Evolutionary conservation across 441 rosid genomes (phyloP), one percentile per base, ranked within the genome.

Genomic region (Kokia cookei): DNA sequence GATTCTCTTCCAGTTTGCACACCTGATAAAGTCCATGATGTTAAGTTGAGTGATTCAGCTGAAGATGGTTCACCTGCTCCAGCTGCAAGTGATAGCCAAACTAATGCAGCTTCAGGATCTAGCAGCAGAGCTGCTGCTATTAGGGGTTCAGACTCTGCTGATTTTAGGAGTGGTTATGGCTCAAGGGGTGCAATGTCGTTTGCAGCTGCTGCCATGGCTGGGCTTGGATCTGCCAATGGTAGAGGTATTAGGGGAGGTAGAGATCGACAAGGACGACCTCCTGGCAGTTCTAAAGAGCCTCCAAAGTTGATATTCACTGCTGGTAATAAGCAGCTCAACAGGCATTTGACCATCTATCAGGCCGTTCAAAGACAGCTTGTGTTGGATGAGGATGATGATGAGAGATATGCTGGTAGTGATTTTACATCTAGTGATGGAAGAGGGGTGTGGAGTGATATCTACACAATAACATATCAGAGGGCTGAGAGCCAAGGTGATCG

Each of bases 181-280:
- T 85, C 99, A 60, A 91, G 97, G 83, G 98, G 98, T 74, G 96
- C 97, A 27, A 90, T 91, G 90, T 93, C 98, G 55, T 97, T 93
- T 82, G 99, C 98, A 53, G 98, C 99, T 60, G 98, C 98, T 42
- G 96, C 99, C 10, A 94, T 94, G 98, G 97, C 98, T 79, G 99
- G 98, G 77, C 92, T 94, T 78, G 97, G 97, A 78, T 85, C 97
- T 81, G 85, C 93, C 71, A 91, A 90, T 82, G 93, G 94, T 75
- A 91, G 97, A 86, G 99, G 99, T 81, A 79, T 93, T 76, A 89
- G 98, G 77, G 96, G 94, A 77, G 90, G 93, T 73, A 84, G 98
- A 80, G 98, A 96, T 77, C 88, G 93, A 57, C 99, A 91, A 45
- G 99, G 99, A 72, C 93, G 93, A 19, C 88, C 88, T 42, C 72